Percentiles rank a stretch among this genome's conserved stretches.
These are phyloP conservation scores for Cicer cuneatum DNA, from an alignment of 306 rosid genomes.

Conservation along the genomic window DNA sequence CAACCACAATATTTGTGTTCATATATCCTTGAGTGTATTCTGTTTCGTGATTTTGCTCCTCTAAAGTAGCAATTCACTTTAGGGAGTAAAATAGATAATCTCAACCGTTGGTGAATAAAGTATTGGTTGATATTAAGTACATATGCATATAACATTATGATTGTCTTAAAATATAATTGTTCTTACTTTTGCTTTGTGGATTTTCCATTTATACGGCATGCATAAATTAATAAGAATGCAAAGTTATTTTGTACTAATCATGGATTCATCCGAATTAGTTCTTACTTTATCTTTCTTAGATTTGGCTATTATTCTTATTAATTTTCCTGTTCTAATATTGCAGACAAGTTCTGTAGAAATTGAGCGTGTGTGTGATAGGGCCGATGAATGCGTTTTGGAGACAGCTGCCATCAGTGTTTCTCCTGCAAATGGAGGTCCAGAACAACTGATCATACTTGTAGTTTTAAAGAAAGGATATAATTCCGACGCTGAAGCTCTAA, in stretches of 20 bases:
- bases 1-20: not conserved
- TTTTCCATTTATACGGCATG: too few species aligned
- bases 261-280: not conserved
- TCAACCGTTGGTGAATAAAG: not conserved
- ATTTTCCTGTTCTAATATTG: conserved; percentile 26
- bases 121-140: not conserved
- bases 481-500: conserved; percentile 56
- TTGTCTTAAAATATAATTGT: too few species aligned
- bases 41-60: not conserved
- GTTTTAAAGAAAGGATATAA: conserved; percentile 65
- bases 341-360: conserved; percentile 88
- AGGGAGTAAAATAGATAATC: not conserved
- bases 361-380: conserved; percentile 74
- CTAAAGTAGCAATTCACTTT: not conserved
- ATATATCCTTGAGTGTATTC: not conserved
- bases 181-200: too few species aligned
- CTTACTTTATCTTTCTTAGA: conserved; percentile 25
- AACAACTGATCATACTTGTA: conserved; percentile 68
- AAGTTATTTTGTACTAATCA: not conserved
- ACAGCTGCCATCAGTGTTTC: conserved; percentile 79
- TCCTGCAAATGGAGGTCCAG: conserved; percentile 77
- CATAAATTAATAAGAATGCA: too few species aligned
- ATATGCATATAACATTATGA: too few species aligned
- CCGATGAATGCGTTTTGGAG: conserved; percentile 74
- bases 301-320: conserved; percentile 14